Evolutionary conservation across 2,329 filamentous ascomycete species (phyloP).

Genomic region (Curvularia verruculosa): DNA sequence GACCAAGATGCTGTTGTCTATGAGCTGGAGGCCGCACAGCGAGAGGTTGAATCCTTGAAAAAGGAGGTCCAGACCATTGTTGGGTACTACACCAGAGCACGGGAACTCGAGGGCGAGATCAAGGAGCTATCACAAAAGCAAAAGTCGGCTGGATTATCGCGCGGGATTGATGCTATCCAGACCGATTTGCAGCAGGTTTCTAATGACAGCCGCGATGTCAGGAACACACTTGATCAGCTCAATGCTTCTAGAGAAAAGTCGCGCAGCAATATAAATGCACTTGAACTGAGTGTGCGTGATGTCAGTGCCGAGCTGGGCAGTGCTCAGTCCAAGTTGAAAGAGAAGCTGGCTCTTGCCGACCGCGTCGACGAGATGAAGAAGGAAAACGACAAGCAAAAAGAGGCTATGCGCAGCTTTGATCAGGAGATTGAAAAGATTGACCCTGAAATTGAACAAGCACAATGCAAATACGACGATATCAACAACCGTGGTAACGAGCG

Average conservation of each 20-base stretch:
- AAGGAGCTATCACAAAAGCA: constrained; percentile 77
- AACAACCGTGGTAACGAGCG: constrained; percentile 72
- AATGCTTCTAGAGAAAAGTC: constrained; percentile 73
- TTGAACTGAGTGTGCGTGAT: constrained; percentile 81
- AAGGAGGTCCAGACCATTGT: constrained; percentile 79
- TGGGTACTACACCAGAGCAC: constrained; percentile 74
- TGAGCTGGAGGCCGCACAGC: constrained; percentile 67
- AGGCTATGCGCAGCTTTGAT: constrained; percentile 72
- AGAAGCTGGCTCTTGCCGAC: constrained; percentile 71
- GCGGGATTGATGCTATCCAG: constrained; percentile 83
- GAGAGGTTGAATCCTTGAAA: constrained; percentile 75
- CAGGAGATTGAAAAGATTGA: constrained; percentile 74
- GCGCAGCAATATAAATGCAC: constrained; percentile 67
- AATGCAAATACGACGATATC: constrained; percentile 77
- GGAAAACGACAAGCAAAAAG: constrained; percentile 70
- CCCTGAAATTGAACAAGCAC: constrained; percentile 77
- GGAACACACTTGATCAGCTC: constrained; percentile 69
- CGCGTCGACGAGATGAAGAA: constrained; percentile 77
- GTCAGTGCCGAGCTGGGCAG: constrained; percentile 73
- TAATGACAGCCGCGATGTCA: constrained; percentile 70
- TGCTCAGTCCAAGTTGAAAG: constrained; percentile 77
- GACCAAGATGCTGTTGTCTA: constrained; percentile 71
- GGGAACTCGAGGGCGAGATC: constrained; percentile 74
- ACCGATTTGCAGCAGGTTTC: constrained; percentile 71
- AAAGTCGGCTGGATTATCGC: constrained; percentile 66